These are phyloP conservation scores for Auriscalpium microsporum DNA, from an alignment of 768 basidiomycete genomes.

Conservation along the genomic window DNA sequence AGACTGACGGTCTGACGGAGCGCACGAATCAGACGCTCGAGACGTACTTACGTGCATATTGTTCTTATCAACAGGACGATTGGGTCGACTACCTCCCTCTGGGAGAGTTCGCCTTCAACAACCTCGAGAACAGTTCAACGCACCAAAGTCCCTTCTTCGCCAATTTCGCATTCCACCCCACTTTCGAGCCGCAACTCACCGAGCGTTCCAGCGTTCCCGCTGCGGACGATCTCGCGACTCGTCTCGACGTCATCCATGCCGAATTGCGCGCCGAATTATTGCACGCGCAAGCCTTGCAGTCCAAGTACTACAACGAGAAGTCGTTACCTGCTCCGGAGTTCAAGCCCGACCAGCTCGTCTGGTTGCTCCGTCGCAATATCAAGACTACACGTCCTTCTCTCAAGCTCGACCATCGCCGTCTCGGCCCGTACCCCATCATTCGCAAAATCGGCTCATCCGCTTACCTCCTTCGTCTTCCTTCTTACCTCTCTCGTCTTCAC, in stretches of 20 bases:
- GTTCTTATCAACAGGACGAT: constrained; percentile 33
- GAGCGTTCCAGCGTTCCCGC: constrained; percentile 19
- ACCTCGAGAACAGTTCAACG: constrained; percentile 25
- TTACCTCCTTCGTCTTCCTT: constrained; percentile 26
- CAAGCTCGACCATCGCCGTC: background rate
- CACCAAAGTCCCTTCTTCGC: constrained; percentile 2
- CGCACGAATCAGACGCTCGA: constrained; percentile 31
- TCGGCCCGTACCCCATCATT: constrained; percentile 4
- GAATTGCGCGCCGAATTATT: constrained; percentile 11
- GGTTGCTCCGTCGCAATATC: constrained; percentile 12
- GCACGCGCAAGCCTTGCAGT: constrained; percentile 6
- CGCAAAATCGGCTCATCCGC: constrained; percentile 14
- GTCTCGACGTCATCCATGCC: constrained; percentile 9
- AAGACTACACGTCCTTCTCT: background rate
- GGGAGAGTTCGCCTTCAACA: constrained; percentile 36
- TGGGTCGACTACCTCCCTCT: constrained; percentile 33
- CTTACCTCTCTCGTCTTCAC: constrained; percentile 25
- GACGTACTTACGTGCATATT: constrained; percentile 28
- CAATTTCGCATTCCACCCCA: constrained; percentile 10
- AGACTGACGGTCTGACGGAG: no score
- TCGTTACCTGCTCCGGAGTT: constrained; percentile 6
- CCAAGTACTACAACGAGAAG: constrained; percentile 4
- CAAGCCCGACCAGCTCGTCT: constrained; percentile 12
- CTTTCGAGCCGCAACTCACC: constrained; percentile 7
- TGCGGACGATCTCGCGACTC: background rate